Evolutionary conservation across 192 early-diverging fungal genomes (phyloP), one percentile per base, ranked within the genome.

Genomic region (Endogone sp.): DNA sequence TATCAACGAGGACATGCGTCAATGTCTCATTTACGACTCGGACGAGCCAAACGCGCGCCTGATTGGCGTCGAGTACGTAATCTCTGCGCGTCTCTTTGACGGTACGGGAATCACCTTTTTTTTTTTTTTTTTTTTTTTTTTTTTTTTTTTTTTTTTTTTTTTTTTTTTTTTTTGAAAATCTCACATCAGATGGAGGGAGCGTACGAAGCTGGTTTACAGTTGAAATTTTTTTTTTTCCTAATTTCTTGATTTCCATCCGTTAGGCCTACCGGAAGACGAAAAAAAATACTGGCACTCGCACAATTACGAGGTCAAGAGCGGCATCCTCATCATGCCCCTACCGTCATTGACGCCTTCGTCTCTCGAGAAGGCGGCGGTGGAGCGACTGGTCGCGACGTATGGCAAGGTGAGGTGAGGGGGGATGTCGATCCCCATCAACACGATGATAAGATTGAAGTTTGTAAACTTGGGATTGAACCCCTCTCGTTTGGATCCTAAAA

Each of bases 231-330:
- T 21, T 1, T 1, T 11, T 49, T 49, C 37, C 6, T 16, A 11
- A 16, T 21, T 29, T 16, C 10, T 37, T 59, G 8, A 11, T 30
- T 21, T 30, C 29, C 37, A 16, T 49, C 37, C 37, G 37, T 16
- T 16, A 76, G 75, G 29, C 16, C 66, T 85, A 10, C 65, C 70
- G 29, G 80, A 75, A 6, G 66, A 81, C 4, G 84, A 88, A 68
- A 84, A 84, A 44, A 74, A 70, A 56, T 84, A 71, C 65, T 88
- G 86, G 86, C 86, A 85, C 67, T 86, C 82, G 9, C 86, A 88
- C 68, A 70, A 76, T 20, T 82, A 74, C 65, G 86, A 88, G 71
- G 79, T 85, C 57, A 75, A 82, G 54, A 61, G 70, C 30, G 85
- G 85, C 21, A 26, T 75, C 20, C 32, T 84, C 10, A 74, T 72